Evolutionary conservation across 345 rosid genomes (phyloP).

Genomic region (Acer campestre): DNA sequence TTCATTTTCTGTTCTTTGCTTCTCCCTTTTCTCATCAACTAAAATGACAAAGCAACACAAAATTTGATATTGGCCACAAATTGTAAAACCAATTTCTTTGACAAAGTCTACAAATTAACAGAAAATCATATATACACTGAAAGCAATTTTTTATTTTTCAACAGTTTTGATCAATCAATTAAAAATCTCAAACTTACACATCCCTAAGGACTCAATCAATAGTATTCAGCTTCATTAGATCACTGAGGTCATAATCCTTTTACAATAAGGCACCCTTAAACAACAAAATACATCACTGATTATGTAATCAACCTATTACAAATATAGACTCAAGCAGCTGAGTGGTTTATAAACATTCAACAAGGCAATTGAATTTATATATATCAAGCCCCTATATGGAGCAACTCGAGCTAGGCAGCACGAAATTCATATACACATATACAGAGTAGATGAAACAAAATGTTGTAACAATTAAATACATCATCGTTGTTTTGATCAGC

Average conservation of each 20-base stretch:
- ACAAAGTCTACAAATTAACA: no score
- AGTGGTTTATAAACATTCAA: conserved; percentile 4
- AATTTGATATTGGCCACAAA: no score
- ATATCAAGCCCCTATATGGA: neutral
- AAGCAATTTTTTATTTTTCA: no score
- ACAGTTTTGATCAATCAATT: no score
- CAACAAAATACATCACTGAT: neutral
- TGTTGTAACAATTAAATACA: neutral
- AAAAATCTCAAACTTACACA: no score
- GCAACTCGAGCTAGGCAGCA: neutral
- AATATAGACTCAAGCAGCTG: neutral
- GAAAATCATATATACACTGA: no score
- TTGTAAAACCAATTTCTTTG: no score
- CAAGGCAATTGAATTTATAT: neutral
- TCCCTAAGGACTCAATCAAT: no score
- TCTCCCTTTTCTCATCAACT: no score
- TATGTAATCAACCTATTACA: neutral
- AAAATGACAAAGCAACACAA: no score
- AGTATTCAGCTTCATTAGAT: neutral
- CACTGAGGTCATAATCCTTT: neutral
- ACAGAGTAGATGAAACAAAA: conserved; percentile 6
- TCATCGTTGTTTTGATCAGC: neutral
- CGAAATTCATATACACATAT: neutral
- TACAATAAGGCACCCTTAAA: neutral
- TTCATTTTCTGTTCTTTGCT: no score